These are phyloP conservation scores for Setomelanomma holmii DNA, from an alignment of 2,329 filamentous ascomycete genomes.

Conservation along the genomic window DNA sequence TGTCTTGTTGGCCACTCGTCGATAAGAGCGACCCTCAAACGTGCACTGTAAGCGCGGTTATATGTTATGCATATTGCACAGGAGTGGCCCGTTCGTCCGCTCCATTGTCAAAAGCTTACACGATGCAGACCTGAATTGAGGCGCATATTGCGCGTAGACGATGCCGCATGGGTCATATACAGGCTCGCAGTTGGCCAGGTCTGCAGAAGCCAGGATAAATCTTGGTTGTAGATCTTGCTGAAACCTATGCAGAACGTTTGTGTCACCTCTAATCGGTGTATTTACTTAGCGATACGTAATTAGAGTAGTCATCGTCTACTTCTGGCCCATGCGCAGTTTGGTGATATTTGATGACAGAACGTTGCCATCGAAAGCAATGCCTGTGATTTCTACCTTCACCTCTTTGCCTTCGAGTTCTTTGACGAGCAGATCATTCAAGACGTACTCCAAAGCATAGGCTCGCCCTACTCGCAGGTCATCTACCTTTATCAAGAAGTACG, in stretches of 20 bases:
- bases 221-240: slow-evolving; percentile 8
- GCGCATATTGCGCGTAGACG: not conserved
- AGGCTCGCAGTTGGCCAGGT: slow-evolving; percentile 6
- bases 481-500: slow-evolving; percentile 38
- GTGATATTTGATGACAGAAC: slow-evolving; percentile 13
- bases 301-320: not conserved
- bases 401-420: slow-evolving; percentile 12
- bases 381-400: slow-evolving; percentile 23
- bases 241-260: slow-evolving; percentile 1
- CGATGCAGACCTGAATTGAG: slow-evolving; percentile 2
- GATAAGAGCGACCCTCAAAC: slow-evolving; percentile 24
- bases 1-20: slow-evolving; percentile 17
- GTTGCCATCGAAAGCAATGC: slow-evolving; percentile 40
- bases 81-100: slow-evolving; percentile 9
- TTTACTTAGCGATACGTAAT: slow-evolving; percentile 3
- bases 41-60: not conserved
- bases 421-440: slow-evolving; percentile 21
- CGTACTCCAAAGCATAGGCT: slow-evolving; percentile 40
- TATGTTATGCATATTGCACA: slow-evolving; percentile 14
- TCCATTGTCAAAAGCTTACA: not conserved
- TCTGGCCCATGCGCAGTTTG: not conserved
- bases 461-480: slow-evolving; percentile 28
- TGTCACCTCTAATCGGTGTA: not conserved
- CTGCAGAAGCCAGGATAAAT: slow-evolving; percentile 12
- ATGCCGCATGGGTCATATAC: slow-evolving; percentile 5